These are phyloP conservation scores for Hydnum rufescens DNA, from an alignment of 768 basidiomycete genomes.

Conservation along the genomic window DNA sequence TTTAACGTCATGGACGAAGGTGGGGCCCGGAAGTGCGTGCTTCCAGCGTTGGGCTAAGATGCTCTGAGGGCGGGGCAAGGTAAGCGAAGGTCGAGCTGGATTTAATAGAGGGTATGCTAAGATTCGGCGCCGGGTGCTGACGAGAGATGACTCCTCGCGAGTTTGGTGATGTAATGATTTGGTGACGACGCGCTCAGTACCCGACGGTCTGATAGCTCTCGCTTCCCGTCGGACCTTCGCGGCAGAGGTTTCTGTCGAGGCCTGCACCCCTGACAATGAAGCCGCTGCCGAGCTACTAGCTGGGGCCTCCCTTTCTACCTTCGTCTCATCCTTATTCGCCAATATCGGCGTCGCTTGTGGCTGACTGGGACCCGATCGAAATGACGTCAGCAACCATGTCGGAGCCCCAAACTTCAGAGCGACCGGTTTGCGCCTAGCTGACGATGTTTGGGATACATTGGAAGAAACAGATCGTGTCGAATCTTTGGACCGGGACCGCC, in stretches of 20 bases:
- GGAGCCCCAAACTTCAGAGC: background rate
- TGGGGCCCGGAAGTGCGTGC: conserved; percentile 54
- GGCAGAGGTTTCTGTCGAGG: too few relatives aligned
- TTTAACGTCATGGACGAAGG: conserved; percentile 72
- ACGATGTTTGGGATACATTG: background rate
- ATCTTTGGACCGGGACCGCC: background rate
- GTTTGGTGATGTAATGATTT: background rate
- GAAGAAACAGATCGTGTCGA: background rate
- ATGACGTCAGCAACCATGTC: background rate
- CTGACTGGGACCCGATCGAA: conserved; percentile 6
- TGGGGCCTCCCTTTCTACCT: too few relatives aligned
- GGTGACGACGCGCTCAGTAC: too few relatives aligned
- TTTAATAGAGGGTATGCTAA: conserved; percentile 27
- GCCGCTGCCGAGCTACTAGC: background rate
- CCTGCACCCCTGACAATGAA: background rate
- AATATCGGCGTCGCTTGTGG: conserved; percentile 8
- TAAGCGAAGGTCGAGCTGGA: conserved; percentile 41
- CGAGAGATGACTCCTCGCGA: background rate
- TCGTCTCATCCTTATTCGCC: background rate
- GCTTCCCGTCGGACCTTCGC: too few relatives aligned
- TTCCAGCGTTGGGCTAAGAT: conserved; percentile 81
- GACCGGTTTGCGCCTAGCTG: background rate
- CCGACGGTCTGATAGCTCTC: too few relatives aligned
- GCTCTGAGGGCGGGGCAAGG: conserved; percentile 40
- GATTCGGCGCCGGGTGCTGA: background rate